A percentile compares a stretch with the other conserved stretches of the same genome.
Conservation (phyloP, 176 grass and related monocot species). For the Elymus sibiricus region DNA sequence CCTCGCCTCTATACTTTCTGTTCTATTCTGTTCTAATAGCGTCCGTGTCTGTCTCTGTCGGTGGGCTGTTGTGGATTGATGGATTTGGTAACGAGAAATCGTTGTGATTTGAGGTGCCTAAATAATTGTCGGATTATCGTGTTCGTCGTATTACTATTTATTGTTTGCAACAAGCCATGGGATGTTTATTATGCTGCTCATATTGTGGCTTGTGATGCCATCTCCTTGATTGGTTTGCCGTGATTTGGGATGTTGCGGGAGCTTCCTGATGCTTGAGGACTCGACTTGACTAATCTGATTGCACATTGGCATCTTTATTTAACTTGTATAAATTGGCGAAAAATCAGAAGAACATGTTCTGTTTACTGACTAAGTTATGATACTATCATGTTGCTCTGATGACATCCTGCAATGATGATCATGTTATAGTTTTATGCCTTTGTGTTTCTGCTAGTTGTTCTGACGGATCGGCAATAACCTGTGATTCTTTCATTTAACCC, state of each 20-base stretch:
- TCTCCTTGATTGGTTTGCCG: background rate
- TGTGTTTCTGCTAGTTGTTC: background rate
- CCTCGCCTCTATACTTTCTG: background rate
- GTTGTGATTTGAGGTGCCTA: background rate
- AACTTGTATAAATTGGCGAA: background rate
- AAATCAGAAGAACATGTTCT: background rate
- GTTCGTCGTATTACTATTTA: background rate
- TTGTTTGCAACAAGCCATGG: background rate
- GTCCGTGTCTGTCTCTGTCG: background rate
- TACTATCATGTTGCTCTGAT: too few relatives aligned
- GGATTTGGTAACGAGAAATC: background rate
- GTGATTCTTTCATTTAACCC: too few relatives aligned
- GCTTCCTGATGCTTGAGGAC: background rate
- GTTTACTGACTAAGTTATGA: background rate
- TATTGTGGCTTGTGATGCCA: background rate
- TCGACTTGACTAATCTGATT: background rate
- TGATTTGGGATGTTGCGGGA: background rate
- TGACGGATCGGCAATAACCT: too few relatives aligned
- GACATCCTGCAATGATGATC: background rate
- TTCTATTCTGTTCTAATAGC: background rate
- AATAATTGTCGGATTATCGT: background rate
- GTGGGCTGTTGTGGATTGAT: constrained; percentile 19
- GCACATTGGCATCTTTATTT: too few relatives aligned
- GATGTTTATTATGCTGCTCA: background rate
- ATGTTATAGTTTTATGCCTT: background rate